Evolutionary conservation across 31 red algal species (phyloP), one percentile per base, ranked within the genome.

Genomic region (Endocladia muricata): DNA sequence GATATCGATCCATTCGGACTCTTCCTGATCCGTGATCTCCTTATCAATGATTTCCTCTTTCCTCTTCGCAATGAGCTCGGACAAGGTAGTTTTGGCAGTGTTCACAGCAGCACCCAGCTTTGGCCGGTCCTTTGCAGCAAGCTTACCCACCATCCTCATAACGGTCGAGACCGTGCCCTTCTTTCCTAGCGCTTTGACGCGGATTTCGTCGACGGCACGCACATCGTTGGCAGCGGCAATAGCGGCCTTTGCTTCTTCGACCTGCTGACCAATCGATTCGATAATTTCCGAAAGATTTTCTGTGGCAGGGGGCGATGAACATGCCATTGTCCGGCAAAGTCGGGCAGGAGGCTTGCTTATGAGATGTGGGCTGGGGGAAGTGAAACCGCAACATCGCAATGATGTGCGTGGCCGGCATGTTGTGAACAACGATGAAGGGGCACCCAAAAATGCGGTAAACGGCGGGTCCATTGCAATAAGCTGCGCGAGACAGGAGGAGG

Each of bases 1-100:
- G 3, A 95, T 81, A 75, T 95, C 92, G 57, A 94, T 69, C 88
- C 76, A 82, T 15, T 91, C 88, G 13, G 55, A 55, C 25, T 81
- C 78, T 8, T 76, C 71, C 4, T 91, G 59, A n/a, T 77, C 36
- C 11, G 68, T 21, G 9, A 37, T 30, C 36, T 64, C 41, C 23
- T 78, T 41, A 0, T 41, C 47, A 4, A 76, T 61, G 23, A 81
- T 69, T 40, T 38, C 58, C 37, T 74, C 78, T 56, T 81, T 87
- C 41, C 71, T 28, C 5, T 60, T 32, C 13, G 30, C 64, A 0
- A 86, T 48, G 2, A 43, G 36, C 23, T 56, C 6, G 35, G 68
- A 60, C 8, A 96, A 34, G 60, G 22, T 63, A 41, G 77, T 38
- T 62, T 96, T 96, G 40, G 82, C 79, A 19, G 31, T 61, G 70